Percentiles rank a stretch among this genome's conserved stretches.
phyloP scores from a whole-genome alignment of 805 yeast genomes.

The Starmerella bombicola region DNA sequence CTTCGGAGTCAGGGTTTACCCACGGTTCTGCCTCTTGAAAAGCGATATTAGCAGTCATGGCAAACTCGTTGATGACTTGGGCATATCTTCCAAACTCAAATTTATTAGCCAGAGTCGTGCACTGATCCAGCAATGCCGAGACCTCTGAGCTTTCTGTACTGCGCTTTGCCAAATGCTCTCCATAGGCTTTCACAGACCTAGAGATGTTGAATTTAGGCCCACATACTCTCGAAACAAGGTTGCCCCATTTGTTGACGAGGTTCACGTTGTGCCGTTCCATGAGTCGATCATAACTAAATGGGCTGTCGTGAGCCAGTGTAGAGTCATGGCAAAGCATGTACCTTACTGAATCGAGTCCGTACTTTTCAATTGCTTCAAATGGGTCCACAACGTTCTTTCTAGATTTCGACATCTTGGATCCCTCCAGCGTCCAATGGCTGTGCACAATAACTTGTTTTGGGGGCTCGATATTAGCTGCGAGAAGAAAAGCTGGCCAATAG shows the following conservation, averaged over 20 bases:
- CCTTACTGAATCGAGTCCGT: conserved; percentile 52
- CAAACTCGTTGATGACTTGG: conserved; percentile 17
- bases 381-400: conserved; percentile 93
- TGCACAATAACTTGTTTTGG: conserved; percentile 77
- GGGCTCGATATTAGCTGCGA: conserved; percentile 63
- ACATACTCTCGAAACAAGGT: conserved; percentile 60
- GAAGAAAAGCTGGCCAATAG: conserved; percentile 84
- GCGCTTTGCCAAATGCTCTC: neutral
- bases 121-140: conserved; percentile 37
- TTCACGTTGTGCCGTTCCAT: conserved; percentile 32
- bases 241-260: conserved; percentile 72
- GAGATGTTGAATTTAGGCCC: conserved; percentile 51
- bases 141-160: neutral
- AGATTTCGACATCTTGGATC: conserved; percentile 87
- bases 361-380: conserved; percentile 42
- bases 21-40: conserved; percentile 70
- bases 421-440: conserved; percentile 86
- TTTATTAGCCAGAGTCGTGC: conserved; percentile 41
- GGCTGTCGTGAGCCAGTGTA: conserved; percentile 62
- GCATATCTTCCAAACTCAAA: conserved; percentile 47
- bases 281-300: conserved; percentile 57
- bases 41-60: conserved; percentile 43
- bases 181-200: conserved; percentile 2
- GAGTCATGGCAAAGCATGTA: conserved; percentile 68
- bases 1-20: conserved; percentile 32